Evolutionary conservation across 495 filamentous ascomycete genomes (phyloP).

Genomic region (Jackrogersella multiformis): DNA sequence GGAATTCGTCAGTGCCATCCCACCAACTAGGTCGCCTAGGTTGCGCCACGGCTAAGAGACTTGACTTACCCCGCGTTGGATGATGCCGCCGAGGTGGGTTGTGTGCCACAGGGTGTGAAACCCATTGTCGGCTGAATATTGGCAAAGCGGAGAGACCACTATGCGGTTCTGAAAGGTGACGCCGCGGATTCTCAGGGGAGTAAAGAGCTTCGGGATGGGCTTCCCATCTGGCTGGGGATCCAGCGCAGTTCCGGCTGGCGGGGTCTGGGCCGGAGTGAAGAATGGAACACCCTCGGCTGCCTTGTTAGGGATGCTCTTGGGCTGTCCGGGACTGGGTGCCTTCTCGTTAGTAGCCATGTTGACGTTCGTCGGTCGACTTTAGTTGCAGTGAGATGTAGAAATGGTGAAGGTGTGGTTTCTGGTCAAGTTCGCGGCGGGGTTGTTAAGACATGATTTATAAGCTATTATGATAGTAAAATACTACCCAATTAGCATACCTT

Average conservation of each 20-base stretch:
- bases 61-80: constrained; percentile 63
- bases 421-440: neutral
- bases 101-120: constrained; percentile 71
- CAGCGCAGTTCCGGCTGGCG: constrained; percentile 71
- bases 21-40: no score
- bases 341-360: constrained; percentile 12
- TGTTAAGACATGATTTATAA: neutral
- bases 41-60: neutral
- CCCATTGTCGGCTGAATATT: constrained; percentile 73
- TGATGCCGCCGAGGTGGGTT: constrained; percentile 63
- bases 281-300: constrained; percentile 67
- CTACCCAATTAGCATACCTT: neutral
- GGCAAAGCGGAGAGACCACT: constrained; percentile 70
- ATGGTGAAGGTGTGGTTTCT: neutral
- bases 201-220: constrained; percentile 73
- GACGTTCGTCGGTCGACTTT: neutral
- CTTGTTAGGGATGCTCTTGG: constrained; percentile 46
- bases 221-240: constrained; percentile 66
- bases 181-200: constrained; percentile 67
- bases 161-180: constrained; percentile 70
- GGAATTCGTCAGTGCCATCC: no score
- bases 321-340: neutral
- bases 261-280: constrained; percentile 72
- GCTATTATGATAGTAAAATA: neutral
- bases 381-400: neutral